Base-by-base conservation (phyloP, 768 basidiomycete species). In the Leccinum truebloodii region DNA sequence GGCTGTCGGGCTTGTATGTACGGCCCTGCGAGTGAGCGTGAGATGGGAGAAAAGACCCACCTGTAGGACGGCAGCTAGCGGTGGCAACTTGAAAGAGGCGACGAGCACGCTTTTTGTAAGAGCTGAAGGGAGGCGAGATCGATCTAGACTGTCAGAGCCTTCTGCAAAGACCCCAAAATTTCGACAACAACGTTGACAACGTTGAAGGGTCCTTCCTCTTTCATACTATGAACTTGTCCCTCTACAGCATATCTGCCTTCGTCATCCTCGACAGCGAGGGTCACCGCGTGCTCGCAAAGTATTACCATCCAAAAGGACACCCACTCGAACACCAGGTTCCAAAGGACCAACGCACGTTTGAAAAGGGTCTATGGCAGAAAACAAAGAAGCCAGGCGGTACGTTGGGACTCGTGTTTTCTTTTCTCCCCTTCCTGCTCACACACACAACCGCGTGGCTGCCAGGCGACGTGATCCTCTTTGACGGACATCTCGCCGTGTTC, bases 401-500 rank as follows among this genome's bases (percentile, higher is more conserved):
- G 52, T 35, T 14, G 3, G 72, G 81, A 72, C 48, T 32, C 59
- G 4, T 44, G 46, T 24, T 7, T 24, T 26, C n/a, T 24, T 4
- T 5, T 20, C 30, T 54, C 55, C 22, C 32, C 30, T 41, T 34
- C 55, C 50, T 26, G 28, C 50, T 28, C 44, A 30, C 53, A 34
- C 58, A 44, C 37, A 48, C 13, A 24, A 24, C 48, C 48, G 24
- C 44, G 44, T 37, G 34, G 35, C 22, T 44, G 5, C 44, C 52
- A 94, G 96, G 94, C 70, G 97, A 98, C 66, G 95, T 98, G 69
- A 93, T 95, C 69, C 83, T 92, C 41, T 97, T 87, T 79, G 94
- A 89, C 75, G 87, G 84, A 18, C 92, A 93, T 70, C 83, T 98
- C n/a, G 90, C 90, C 48, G 85, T 98, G 28, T 96, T 96, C 80